Base-by-base conservation (phyloP, 495 filamentous ascomycete species). In the Hamigera avellanea region DNA sequence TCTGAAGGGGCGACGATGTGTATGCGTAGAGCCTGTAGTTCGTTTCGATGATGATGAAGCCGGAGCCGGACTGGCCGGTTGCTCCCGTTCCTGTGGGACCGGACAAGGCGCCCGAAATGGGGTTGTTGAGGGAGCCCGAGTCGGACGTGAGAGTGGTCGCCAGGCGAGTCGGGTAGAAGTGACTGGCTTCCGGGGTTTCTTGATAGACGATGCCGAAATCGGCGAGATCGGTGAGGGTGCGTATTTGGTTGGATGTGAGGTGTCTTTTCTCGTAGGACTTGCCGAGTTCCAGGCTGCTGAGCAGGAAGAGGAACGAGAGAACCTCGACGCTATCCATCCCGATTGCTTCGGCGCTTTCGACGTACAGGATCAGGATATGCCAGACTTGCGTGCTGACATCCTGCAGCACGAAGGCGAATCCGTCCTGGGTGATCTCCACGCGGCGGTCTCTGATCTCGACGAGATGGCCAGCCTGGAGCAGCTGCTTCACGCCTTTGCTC, bases 11-110 rank as follows among this genome's bases (percentile, higher is more conserved):
- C 0, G 86, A 95, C 16, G 76, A 77, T 5, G 93, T 95, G 63
- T 96, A 98, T 19, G 91, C 91, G 62, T 98, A 98, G 45, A 98
- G 60, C 18, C 91, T 83, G 63, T 95, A 95, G 63, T 98, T 98
- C n/a, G 91, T 98, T 68, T 98, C 91, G 46, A 96, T 71, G 46
- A 98, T 83, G 50, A 98, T 85, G 66, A 87, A 89, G 25, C 88
- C 89, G 0, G 63, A 54, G 37, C 78, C 76, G 10, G 69, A 50
- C 26, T 70, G 65, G 27, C 53, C 53, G n/a, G n/a, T n/a, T 23
- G 61, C 36, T 14, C 53, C 39, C 29, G 50, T 32, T 26, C 53
- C 50, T 12, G 52, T 55, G 21, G 65, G 61, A 32, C 46, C 58
- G 26, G 55, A 50, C 10, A 61, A 29, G 0, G 61, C 52, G 26